A percentile compares a stretch with the other conserved stretches of the same genome.
These are phyloP conservation scores for Fraxinus greggii DNA, from an alignment of 305 asterid genomes.

Conservation along the genomic window DNA sequence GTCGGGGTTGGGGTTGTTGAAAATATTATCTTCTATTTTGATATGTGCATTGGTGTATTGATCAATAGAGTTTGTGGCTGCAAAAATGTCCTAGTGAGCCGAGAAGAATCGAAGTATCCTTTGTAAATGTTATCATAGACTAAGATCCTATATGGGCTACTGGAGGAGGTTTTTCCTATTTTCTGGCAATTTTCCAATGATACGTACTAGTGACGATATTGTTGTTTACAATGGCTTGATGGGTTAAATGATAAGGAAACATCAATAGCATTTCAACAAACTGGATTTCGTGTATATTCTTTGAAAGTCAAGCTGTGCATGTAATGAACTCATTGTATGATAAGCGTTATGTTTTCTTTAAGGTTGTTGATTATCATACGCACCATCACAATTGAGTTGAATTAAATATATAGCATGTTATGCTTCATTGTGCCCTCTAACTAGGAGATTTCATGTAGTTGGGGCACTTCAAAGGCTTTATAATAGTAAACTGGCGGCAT, in stretches of 20 bases:
- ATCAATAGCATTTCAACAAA: background rate
- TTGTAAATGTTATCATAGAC: background rate
- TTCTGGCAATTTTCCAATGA: background rate
- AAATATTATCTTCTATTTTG: background rate
- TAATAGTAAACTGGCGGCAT: conserved; percentile 81
- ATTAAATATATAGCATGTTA: background rate
- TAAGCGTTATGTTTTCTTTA: background rate
- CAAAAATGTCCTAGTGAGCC: background rate
- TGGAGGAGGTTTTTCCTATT: background rate
- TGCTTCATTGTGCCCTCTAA: conserved; percentile 25
- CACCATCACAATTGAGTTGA: background rate
- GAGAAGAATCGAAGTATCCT: background rate
- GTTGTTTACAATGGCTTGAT: background rate
- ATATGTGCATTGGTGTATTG: background rate
- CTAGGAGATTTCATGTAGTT: conserved; percentile 44
- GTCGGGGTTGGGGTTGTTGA: background rate
- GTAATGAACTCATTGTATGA: background rate
- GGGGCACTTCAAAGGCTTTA: conserved; percentile 86
- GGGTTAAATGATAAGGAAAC: background rate
- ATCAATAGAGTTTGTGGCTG: background rate
- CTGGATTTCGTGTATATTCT: background rate
- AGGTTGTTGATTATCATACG: conserved; percentile 3
- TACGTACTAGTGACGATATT: background rate
- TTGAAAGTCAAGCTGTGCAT: background rate
- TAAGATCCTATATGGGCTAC: background rate